A percentile compares a stretch with the other conserved stretches of the same genome.
These are phyloP conservation scores for Dipodascus albidus DNA, from an alignment of 805 yeast species.

Conservation along the genomic window DNA sequence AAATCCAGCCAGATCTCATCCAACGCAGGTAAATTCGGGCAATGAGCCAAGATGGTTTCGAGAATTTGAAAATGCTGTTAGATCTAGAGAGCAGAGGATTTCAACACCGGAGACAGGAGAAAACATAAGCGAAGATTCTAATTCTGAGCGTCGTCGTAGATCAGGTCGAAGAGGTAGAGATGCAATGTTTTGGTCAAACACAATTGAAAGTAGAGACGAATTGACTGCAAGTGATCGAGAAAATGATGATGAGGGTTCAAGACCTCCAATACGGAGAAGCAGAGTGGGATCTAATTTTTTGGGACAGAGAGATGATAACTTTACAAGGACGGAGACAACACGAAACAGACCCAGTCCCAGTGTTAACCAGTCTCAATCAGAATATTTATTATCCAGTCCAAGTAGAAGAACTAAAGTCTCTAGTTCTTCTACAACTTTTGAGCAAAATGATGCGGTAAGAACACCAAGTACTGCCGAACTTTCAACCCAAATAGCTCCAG, in stretches of 20 bases:
- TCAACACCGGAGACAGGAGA: neutral
- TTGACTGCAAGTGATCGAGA: neutral
- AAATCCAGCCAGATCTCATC: neutral
- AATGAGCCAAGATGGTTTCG: slow-evolving; percentile 1
- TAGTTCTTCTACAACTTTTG: neutral
- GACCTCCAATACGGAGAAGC: neutral
- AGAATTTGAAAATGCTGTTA: neutral
- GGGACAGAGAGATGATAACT: neutral
- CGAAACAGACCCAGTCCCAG: neutral
- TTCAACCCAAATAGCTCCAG: neutral
- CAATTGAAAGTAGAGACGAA: neutral
- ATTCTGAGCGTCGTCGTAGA: neutral
- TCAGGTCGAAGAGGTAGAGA: neutral
- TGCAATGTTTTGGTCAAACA: neutral
- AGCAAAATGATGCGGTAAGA: neutral
- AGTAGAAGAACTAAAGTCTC: neutral
- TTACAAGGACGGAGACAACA: neutral
- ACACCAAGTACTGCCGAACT: neutral
- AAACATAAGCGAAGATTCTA: neutral
- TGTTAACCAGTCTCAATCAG: neutral
- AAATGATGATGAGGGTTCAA: neutral
- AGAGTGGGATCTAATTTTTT: neutral
- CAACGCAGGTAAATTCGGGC: neutral
- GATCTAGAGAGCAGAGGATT: neutral
- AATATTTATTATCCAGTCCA: neutral